A percentile compares a stretch with the other conserved stretches of the same genome.
phyloP scores from a whole-genome alignment of 2,329 filamentous ascomycete species.

The Waltergamsia citrina region DNA sequence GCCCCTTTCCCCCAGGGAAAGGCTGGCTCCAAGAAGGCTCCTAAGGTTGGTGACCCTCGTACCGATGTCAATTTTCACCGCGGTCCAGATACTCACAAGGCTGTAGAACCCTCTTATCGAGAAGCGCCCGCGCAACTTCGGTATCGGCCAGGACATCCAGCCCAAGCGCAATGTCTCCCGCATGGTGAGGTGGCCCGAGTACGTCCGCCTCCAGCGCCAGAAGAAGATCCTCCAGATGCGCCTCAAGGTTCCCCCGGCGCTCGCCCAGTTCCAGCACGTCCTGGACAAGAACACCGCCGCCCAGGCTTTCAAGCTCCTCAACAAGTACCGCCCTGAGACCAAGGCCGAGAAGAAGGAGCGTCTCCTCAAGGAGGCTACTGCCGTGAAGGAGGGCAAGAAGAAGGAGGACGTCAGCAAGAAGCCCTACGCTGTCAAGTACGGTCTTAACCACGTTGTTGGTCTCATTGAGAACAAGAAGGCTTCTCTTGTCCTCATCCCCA shows the following conservation, averaged over 20 bases:
- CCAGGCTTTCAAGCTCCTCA: slow-evolving; percentile 97
- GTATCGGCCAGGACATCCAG: slow-evolving; percentile 98
- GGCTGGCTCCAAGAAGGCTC: slow-evolving; percentile 85
- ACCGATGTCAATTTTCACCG: neutral
- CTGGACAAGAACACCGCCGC: slow-evolving; percentile 95
- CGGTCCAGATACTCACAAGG: neutral
- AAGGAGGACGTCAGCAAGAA: slow-evolving; percentile 99
- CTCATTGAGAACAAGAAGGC: slow-evolving; percentile 99
- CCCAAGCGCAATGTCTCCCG: slow-evolving; percentile 89
- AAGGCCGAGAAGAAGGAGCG: slow-evolving; percentile 99
- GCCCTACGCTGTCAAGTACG: slow-evolving; percentile 99
- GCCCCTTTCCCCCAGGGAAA: slow-evolving; percentile 94
- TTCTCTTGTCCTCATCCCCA: slow-evolving; percentile 92
- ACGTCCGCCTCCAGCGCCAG: slow-evolving; percentile 93
- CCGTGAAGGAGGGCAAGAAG: slow-evolving; percentile 98
- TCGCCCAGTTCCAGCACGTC: slow-evolving; percentile 95
- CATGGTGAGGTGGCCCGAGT: slow-evolving; percentile 99
- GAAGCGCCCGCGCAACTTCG: slow-evolving; percentile 95
- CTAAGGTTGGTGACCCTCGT: slow-evolving; percentile 65
- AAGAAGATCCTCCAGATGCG: slow-evolving; percentile 95
- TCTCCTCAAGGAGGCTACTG: slow-evolving; percentile 94
- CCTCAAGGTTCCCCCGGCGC: slow-evolving; percentile 94
- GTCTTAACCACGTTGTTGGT: slow-evolving; percentile 98
- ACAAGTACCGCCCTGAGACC: slow-evolving; percentile 99
- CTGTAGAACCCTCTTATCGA: slow-evolving; percentile 94